These are phyloP conservation scores for Picochlorum sp. DNA, from an alignment of 139 green algal genomes.

Conservation along the genomic window DNA sequence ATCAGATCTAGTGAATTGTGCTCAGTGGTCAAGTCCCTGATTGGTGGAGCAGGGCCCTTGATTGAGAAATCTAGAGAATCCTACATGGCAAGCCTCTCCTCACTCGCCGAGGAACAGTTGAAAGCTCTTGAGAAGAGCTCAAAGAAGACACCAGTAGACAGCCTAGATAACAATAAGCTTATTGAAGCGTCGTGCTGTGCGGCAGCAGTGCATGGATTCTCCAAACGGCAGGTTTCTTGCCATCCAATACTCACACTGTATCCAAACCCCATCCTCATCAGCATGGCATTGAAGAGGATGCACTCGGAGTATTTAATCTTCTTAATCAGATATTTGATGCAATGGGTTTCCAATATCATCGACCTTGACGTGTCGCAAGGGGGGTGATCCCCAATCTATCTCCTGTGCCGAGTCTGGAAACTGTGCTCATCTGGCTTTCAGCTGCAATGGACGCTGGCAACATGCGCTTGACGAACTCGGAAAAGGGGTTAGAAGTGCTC, in stretches of 20 bases:
- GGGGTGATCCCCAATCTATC: neutral
- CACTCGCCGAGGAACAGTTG: too few species aligned
- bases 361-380: neutral
- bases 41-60: neutral
- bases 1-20: slow-evolving; percentile 6
- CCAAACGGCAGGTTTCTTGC: slow-evolving; percentile 1
- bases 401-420: neutral
- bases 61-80: too few species aligned
- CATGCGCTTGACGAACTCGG: neutral
- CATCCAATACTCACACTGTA: slow-evolving; percentile 13
- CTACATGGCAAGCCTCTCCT: too few species aligned
- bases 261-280: slow-evolving; percentile 1
- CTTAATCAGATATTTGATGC: slow-evolving; percentile 21
- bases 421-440: slow-evolving; percentile 8
- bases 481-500: too few species aligned
- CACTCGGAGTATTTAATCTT: neutral
- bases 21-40: slow-evolving; percentile 10
- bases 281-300: slow-evolving; percentile 7
- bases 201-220: slow-evolving; percentile 11
- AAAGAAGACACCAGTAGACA: neutral
- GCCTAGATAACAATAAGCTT: neutral
- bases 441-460: slow-evolving; percentile 12
- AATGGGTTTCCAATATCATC: slow-evolving; percentile 16
- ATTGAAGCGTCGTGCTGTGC: neutral
- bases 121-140: neutral